Percentiles rank a stretch among this genome's conserved stretches.
Evolutionary conservation across 1,284 basidiomycete species (phyloP).

Genomic region (Leccinum solheimii): DNA sequence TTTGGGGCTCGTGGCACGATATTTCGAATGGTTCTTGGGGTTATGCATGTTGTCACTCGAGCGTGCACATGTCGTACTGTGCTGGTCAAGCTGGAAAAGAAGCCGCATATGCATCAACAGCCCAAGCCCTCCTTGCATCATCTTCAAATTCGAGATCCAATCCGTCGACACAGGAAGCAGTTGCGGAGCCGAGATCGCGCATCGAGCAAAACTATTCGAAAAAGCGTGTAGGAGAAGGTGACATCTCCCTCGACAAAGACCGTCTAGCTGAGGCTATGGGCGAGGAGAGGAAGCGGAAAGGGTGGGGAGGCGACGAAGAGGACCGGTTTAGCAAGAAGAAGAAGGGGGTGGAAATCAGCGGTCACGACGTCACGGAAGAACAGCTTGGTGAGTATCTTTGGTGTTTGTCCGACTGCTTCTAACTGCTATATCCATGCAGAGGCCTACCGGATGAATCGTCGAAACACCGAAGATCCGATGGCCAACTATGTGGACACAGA

Average conservation of each 20-base stretch:
- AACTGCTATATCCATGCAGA: constrained; percentile 48
- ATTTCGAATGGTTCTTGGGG: constrained; percentile 78
- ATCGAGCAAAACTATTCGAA: constrained; percentile 64
- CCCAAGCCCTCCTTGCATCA: constrained; percentile 61
- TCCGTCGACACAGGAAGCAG: constrained; percentile 26
- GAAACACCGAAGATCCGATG: constrained; percentile 83
- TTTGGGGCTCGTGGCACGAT: constrained; percentile 98
- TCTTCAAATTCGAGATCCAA: constrained; percentile 31
- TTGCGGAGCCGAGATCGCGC: constrained; percentile 43
- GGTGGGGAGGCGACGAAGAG: constrained; percentile 55
- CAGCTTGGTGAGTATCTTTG: constrained; percentile 69
- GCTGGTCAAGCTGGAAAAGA: constrained; percentile 87
- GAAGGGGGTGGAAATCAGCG: constrained; percentile 48
- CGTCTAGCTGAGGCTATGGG: constrained; percentile 67
- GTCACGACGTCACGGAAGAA: constrained; percentile 86
- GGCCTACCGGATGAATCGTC: constrained; percentile 77
- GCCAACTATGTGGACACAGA: constrained; percentile 75
- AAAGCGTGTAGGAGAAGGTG: constrained; percentile 74
- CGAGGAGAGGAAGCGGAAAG: constrained; percentile 81
- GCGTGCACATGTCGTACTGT: constrained; percentile 88
- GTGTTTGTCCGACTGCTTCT: neutral
- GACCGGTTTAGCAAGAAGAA: constrained; percentile 61
- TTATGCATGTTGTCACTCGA: constrained; percentile 92
- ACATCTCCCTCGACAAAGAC: constrained; percentile 69
- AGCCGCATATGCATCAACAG: constrained; percentile 71